phyloP scores from a whole-genome alignment of 2,329 filamentous ascomycete species.

The Sclerotinia trifoliorum region DNA sequence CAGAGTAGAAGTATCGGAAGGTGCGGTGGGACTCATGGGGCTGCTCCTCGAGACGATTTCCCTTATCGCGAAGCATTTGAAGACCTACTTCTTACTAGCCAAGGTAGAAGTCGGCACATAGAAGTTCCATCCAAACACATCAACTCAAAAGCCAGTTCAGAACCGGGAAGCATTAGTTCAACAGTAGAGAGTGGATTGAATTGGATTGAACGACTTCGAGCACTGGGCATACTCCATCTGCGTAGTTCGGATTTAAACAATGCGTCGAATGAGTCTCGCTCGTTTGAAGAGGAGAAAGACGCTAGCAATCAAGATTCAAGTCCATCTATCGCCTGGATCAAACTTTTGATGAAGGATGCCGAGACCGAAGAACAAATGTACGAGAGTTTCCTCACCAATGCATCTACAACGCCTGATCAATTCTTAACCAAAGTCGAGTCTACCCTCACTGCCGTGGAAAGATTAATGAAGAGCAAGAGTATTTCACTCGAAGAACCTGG shows the following conservation, averaged over 20 bases:
- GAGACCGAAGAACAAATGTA: constrained; percentile 39
- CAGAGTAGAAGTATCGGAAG: background rate
- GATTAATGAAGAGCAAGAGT: constrained; percentile 5
- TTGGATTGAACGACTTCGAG: constrained; percentile 28
- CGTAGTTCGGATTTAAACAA: background rate
- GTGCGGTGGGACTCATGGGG: too few relatives aligned
- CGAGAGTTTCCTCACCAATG: constrained; percentile 28
- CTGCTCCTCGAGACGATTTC: constrained; percentile 25
- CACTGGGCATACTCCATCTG: constrained; percentile 18
- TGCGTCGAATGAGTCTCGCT: background rate
- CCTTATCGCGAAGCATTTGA: constrained; percentile 38
- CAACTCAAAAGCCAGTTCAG: background rate
- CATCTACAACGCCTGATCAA: constrained; percentile 10
- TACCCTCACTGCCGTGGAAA: constrained; percentile 9
- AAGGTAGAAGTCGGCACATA: constrained; percentile 12
- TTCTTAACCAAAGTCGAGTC: constrained; percentile 14
- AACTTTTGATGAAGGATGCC: constrained; percentile 4
- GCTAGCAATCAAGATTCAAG: background rate
- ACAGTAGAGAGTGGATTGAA: constrained; percentile 1
- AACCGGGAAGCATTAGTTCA: background rate
- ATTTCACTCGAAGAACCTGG: background rate
- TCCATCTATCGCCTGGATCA: background rate
- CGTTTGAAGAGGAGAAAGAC: background rate
- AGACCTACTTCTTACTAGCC: constrained; percentile 35
- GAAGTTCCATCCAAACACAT: background rate